Evolutionary conservation across 331 rosid genomes (phyloP).

Genomic region (Stylosanthes scabra): DNA sequence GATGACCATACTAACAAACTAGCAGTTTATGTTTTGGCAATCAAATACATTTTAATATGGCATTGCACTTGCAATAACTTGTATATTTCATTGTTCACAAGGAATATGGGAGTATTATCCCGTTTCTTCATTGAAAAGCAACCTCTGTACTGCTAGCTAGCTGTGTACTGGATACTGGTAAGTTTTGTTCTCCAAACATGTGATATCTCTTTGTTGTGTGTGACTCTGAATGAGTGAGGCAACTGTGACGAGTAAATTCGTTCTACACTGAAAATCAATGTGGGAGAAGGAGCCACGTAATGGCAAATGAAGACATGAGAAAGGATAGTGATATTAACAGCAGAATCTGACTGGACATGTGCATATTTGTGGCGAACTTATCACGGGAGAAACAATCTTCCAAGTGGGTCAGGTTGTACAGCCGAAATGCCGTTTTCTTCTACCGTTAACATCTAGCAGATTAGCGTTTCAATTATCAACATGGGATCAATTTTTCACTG

Average conservation of each 20-base stretch:
- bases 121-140: slow-evolving; percentile 25
- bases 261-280: not conserved
- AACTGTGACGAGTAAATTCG: not conserved
- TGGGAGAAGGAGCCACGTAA: slow-evolving; percentile 2
- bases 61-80: slow-evolving; percentile 34
- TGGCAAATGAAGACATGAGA: slow-evolving; percentile 19
- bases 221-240: slow-evolving; percentile 18
- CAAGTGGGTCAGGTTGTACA: slow-evolving; percentile 28
- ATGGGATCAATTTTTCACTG: slow-evolving; percentile 31
- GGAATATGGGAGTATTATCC: slow-evolving; percentile 9
- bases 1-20: slow-evolving; percentile 34
- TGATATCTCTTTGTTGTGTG: slow-evolving; percentile 29
- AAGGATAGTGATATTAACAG: slow-evolving; percentile 32
- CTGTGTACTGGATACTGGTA: slow-evolving; percentile 21
- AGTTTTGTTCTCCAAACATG: slow-evolving; percentile 25
- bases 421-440: not conserved
- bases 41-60: slow-evolving; percentile 25
- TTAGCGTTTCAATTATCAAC: not conserved
- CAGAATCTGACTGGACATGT: slow-evolving; percentile 15
- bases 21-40: slow-evolving; percentile 28
- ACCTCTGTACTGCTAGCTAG: not conserved
- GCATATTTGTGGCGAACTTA: slow-evolving; percentile 24
- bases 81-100: slow-evolving; percentile 8
- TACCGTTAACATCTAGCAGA: not conserved
- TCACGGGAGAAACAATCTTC: slow-evolving; percentile 17